Percentiles rank a stretch among this genome's conserved stretches.
phyloP scores from a whole-genome alignment of 2,329 filamentous ascomycete species.

The Calonectria hongkongensis region DNA sequence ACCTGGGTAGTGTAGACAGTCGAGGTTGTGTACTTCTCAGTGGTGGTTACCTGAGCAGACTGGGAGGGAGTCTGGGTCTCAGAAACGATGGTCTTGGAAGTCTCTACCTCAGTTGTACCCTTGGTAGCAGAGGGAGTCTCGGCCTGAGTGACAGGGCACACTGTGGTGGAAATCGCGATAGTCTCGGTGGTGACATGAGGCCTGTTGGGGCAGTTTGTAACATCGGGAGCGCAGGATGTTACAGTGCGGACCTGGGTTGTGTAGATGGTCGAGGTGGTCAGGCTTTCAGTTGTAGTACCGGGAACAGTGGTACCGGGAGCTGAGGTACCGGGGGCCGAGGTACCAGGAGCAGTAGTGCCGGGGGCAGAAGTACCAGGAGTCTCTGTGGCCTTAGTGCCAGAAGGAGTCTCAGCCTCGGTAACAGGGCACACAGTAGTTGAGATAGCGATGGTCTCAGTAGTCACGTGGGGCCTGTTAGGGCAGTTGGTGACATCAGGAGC shows the following conservation, averaged over 20 bases:
- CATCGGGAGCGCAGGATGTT: conserved; percentile 56
- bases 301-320: not conserved
- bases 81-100: not conserved
- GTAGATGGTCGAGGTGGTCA: conserved; percentile 59
- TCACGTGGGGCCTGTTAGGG: conserved; percentile 53
- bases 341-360: no score
- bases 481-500: conserved; percentile 57
- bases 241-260: conserved; percentile 56
- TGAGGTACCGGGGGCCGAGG: not conserved
- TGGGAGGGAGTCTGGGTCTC: not conserved
- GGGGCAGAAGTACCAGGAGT: no score
- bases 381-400: not conserved
- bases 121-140: not conserved
- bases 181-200: conserved; percentile 54
- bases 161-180: conserved; percentile 59
- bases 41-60: not conserved
- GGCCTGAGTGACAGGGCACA: conserved; percentile 21
- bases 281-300: not conserved
- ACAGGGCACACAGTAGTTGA: conserved; percentile 58
- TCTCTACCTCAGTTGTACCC: not conserved
- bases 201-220: conserved; percentile 57
- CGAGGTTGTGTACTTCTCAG: conserved; percentile 54
- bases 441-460: conserved; percentile 55
- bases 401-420: conserved; percentile 2
- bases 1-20: conserved; percentile 57